Conservation (phyloP, 805 yeast species). For the Kluyveromyces dobzhanskii region DNA sequence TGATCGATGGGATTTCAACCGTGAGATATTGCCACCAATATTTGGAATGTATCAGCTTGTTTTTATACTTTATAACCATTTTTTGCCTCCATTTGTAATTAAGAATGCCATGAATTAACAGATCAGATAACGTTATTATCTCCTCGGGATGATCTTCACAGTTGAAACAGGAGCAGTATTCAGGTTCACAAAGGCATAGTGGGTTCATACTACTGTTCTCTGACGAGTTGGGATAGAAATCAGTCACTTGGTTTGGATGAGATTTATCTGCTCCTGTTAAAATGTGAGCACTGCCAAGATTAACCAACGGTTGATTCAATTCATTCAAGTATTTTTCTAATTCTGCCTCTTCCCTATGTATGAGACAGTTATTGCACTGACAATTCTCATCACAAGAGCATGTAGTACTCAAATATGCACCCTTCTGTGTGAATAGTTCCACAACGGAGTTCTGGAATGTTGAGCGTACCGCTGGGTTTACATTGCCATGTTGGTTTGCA, state of each 20-base stretch:
- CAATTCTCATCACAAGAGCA: conserved; percentile 29
- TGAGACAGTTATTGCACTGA: conserved; percentile 26
- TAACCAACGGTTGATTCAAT: conserved; percentile 26
- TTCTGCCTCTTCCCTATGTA: conserved; percentile 30
- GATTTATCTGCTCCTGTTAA: not conserved
- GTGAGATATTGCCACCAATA: conserved; percentile 29
- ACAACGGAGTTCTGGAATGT: conserved; percentile 13
- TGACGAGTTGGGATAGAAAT: conserved; percentile 1
- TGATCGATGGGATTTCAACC: conserved; percentile 20
- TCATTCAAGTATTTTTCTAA: conserved; percentile 21
- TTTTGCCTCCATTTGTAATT: conserved; percentile 20
- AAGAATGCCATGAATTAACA: conserved; percentile 20
- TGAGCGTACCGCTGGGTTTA: not conserved
- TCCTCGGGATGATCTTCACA: conserved; percentile 24
- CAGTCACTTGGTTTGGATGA: not conserved
- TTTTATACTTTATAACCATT: conserved; percentile 20
- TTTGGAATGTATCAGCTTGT: conserved; percentile 24
- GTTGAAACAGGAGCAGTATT: conserved; percentile 17
- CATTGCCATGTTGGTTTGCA: no score
- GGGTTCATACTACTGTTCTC: not conserved
- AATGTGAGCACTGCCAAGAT: conserved; percentile 17
- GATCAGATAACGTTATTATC: conserved; percentile 19
- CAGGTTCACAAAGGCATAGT: conserved; percentile 12
- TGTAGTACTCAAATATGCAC: conserved; percentile 25
- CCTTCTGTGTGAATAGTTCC: conserved; percentile 27